phyloP scores from a whole-genome alignment of 2,329 filamentous ascomycete genomes.

The Colletotrichum simmondsii region DNA sequence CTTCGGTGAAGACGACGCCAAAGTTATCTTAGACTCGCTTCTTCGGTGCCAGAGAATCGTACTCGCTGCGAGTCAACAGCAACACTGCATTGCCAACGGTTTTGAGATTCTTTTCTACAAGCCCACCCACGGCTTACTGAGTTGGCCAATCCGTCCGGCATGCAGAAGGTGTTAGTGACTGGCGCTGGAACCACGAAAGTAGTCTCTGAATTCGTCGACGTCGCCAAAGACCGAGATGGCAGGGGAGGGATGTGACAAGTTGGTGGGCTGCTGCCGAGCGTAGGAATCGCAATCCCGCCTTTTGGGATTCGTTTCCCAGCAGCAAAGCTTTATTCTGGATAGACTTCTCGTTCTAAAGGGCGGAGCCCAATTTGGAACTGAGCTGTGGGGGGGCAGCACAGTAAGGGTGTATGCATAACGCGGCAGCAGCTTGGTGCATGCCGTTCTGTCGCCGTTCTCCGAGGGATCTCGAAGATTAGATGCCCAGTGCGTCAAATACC shows the following conservation, averaged over 20 bases:
- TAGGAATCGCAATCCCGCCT: conserved; percentile 30
- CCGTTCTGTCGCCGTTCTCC: conserved; percentile 4
- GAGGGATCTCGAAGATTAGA: conserved; percentile 20
- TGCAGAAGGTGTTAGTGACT: not conserved
- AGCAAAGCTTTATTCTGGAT: conserved; percentile 26
- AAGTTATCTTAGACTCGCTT: not conserved
- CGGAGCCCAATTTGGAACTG: conserved; percentile 25
- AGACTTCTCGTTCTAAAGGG: conserved; percentile 19
- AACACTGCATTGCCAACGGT: not conserved
- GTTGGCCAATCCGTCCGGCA: not conserved
- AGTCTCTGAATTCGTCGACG: not conserved
- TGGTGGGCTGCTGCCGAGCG: conserved; percentile 22
- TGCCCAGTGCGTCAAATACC: conserved; percentile 4
- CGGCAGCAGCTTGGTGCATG: conserved; percentile 12
- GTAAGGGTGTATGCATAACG: conserved; percentile 22
- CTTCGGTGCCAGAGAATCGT: not conserved
- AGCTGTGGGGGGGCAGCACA: conserved; percentile 1
- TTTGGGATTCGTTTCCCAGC: conserved; percentile 26
- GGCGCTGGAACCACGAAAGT: not conserved
- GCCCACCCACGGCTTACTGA: not conserved
- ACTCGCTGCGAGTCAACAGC: not conserved
- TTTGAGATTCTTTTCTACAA: not conserved
- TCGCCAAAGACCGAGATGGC: not conserved
- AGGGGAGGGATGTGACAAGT: not conserved
- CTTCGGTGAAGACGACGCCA: not conserved